phyloP scores from a whole-genome alignment of 2,329 filamentous ascomycete genomes.

The Grosmannia penicillata region DNA sequence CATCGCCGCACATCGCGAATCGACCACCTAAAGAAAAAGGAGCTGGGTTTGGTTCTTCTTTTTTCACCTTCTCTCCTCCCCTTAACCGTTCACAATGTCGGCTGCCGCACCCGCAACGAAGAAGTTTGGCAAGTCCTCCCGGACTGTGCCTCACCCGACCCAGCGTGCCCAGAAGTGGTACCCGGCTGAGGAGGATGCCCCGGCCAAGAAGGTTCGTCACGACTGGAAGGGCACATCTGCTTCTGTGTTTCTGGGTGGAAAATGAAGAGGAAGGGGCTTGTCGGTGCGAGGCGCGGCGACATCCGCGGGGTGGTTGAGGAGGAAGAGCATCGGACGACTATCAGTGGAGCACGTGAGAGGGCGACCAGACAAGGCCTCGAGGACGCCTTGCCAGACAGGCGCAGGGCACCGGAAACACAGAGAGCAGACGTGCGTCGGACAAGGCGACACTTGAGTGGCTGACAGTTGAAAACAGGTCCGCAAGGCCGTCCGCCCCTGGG shows the following conservation, averaged over 20 bases:
- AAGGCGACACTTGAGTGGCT: not conserved
- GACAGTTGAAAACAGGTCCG: constrained; percentile 50
- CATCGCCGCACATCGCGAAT: constrained; percentile 6
- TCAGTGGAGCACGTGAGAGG: no score
- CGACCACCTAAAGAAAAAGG: constrained; percentile 5
- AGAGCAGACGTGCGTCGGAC: no score
- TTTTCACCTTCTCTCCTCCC: constrained; percentile 4
- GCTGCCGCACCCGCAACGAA: constrained; percentile 58
- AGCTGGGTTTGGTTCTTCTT: constrained; percentile 3
- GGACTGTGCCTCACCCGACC: constrained; percentile 70
- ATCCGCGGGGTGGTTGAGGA: not conserved
- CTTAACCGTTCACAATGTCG: constrained; percentile 45
- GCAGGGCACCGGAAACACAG: no score
- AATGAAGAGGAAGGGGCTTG: not conserved
- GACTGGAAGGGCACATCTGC: not conserved
- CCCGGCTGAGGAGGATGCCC: constrained; percentile 79
- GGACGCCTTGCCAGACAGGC: no score
- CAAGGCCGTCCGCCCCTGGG: constrained; percentile 81
- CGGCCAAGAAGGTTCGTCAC: constrained; percentile 83
- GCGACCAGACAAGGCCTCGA: no score
- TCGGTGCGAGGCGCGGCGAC: no score
- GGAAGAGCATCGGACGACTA: no score
- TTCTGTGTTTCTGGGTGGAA: no score
- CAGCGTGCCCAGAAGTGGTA: constrained; percentile 99
- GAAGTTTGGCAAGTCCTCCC: constrained; percentile 86